Percentiles rank a stretch among this genome's conserved stretches.
Evolutionary conservation across 1,284 basidiomycete genomes (phyloP).

Genomic region (Marasmius tenuissimus): DNA sequence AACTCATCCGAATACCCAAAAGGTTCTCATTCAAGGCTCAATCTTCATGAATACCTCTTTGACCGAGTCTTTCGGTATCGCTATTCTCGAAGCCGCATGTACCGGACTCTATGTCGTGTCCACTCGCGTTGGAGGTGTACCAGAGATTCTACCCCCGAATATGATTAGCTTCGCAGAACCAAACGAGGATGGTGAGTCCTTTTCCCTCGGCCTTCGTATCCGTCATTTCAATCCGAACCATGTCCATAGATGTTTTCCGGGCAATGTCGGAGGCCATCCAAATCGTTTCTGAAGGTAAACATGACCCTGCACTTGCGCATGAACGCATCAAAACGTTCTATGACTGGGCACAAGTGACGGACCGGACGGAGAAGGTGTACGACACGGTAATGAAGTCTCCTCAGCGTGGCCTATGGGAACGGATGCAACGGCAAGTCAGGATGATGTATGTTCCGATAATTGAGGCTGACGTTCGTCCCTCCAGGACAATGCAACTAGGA

Average conservation of each 20-base stretch:
- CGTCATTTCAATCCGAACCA: background rate
- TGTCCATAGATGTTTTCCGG: conserved; percentile 72
- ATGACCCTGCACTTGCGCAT: conserved; percentile 82
- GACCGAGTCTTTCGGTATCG: conserved; percentile 96
- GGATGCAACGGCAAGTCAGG: conserved; percentile 63
- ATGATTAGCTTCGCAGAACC: conserved; percentile 95
- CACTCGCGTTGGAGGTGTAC: conserved; percentile 93
- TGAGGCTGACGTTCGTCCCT: background rate
- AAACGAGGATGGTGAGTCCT: conserved; percentile 67
- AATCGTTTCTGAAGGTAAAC: conserved; percentile 66
- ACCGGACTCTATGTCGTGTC: conserved; percentile 94
- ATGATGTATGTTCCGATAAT: background rate
- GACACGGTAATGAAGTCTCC: conserved; percentile 58
- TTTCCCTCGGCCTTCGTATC: background rate
- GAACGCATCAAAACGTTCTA: conserved; percentile 82
- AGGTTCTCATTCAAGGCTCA: conserved; percentile 83
- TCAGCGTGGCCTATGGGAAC: conserved; percentile 65
- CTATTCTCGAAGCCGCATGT: conserved; percentile 94
- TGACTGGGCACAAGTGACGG: conserved; percentile 82
- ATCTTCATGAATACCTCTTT: conserved; percentile 96
- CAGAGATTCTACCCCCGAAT: conserved; percentile 90
- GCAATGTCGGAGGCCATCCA: conserved; percentile 82
- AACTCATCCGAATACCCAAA: background rate
- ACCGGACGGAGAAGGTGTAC: conserved; percentile 86
- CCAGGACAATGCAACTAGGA: conserved; percentile 70